Percentiles rank a stretch among this genome's conserved stretches.
These are phyloP conservation scores for Salix suchowensis DNA, from an alignment of 345 rosid genomes.

Conservation along the genomic window DNA sequence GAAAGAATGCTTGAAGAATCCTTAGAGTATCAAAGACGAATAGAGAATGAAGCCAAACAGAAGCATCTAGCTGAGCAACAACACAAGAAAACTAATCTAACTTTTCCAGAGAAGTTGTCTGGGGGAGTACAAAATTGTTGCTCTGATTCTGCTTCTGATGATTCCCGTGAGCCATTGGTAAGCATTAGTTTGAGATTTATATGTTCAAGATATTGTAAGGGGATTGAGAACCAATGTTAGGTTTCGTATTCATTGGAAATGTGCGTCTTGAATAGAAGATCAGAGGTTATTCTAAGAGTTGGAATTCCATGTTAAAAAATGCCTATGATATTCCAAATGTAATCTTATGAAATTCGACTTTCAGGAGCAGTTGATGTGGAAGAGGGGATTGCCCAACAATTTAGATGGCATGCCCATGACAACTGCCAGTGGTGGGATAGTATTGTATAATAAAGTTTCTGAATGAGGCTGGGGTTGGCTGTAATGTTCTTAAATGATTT, in stretches of 20 bases:
- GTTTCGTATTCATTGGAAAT: neutral
- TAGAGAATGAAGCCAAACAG: conserved; percentile 87
- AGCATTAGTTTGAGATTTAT: conserved; percentile 12
- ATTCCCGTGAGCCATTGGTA: conserved; percentile 31
- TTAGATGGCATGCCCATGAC: conserved; percentile 27
- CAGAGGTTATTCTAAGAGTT: neutral
- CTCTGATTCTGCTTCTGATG: conserved; percentile 30
- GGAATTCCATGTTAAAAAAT: neutral
- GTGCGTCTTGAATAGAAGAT: conserved; percentile 3
- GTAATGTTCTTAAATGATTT: conserved; percentile 6
- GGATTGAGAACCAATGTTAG: neutral
- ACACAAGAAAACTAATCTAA: conserved; percentile 44
- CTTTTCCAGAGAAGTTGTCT: conserved; percentile 29
- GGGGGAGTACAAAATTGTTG: conserved; percentile 29
- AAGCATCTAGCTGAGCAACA: conserved; percentile 81
- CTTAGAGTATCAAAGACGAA: conserved; percentile 74
- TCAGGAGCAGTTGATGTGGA: conserved; percentile 37
- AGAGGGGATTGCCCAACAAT: conserved; percentile 32
- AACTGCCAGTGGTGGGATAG: conserved; percentile 44
- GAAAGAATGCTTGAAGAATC: conserved; percentile 85
- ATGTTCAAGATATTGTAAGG: conserved; percentile 5
- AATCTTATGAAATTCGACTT: conserved; percentile 15
- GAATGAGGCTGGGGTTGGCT: conserved; percentile 2
- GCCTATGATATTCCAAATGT: neutral
- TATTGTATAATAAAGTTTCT: conserved; percentile 2